These are phyloP conservation scores for Tausonia pullulans DNA, from an alignment of 1,284 basidiomycete species.

Conservation along the genomic window DNA sequence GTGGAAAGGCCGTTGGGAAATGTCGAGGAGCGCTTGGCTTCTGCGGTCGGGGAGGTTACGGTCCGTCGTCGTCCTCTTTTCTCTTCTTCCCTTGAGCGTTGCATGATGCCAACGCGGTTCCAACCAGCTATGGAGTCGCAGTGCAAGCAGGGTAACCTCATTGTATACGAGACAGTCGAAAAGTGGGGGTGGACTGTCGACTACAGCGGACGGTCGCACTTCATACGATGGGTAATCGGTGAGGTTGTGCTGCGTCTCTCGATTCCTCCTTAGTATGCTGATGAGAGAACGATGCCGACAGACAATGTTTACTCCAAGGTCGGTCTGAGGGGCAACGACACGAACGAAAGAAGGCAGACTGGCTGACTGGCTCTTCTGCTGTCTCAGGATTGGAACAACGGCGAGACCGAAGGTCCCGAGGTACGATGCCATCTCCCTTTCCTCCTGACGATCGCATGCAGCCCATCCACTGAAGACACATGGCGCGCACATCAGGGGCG, in stretches of 20 bases:
- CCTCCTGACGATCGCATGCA: not conserved
- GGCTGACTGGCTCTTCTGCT: not conserved
- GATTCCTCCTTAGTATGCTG: not conserved
- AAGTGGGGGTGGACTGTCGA: slow-evolving; percentile 8
- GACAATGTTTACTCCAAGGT: slow-evolving; percentile 12
- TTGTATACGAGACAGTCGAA: slow-evolving; percentile 1
- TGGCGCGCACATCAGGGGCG: not conserved
- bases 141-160: not conserved
- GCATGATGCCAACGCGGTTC: too few relatives aligned
- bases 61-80: not conserved
- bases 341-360: too few relatives aligned
- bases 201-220: slow-evolving; percentile 10
- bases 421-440: not conserved
- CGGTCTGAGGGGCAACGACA: not conserved
- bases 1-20: not conserved
- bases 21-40: slow-evolving; percentile 2
- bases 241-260: not conserved
- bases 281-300: not conserved
- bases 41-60: slow-evolving; percentile 12
- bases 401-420: slow-evolving; percentile 10
- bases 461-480: not conserved
- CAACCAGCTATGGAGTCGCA: not conserved
- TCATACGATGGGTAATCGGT: slow-evolving; percentile 13
- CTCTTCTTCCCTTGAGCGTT: too few relatives aligned
- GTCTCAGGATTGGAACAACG: slow-evolving; percentile 13